Percentiles rank a stretch among this genome's conserved stretches.
phyloP scores from a whole-genome alignment of 176 grass and related monocot genomes.

The Musa schizocarpa region DNA sequence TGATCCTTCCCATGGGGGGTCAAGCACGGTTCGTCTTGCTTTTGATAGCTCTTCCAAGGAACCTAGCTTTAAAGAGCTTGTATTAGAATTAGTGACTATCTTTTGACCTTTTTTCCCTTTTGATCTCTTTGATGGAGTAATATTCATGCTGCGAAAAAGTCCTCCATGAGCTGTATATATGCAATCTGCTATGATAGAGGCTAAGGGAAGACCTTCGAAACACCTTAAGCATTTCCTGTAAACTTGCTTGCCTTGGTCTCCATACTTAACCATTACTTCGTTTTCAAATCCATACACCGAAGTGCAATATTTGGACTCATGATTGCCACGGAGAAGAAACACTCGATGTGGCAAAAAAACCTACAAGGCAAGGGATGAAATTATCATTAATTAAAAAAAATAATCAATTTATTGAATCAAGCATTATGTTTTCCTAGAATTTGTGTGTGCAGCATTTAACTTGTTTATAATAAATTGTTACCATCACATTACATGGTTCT shows the following conservation, averaged over 20 bases:
- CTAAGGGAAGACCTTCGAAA: constrained; percentile 93
- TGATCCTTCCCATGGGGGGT: constrained; percentile 77
- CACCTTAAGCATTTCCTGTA: constrained; percentile 91
- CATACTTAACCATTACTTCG: constrained; percentile 80
- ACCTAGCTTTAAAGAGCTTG: constrained; percentile 56
- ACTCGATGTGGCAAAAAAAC: constrained; percentile 59
- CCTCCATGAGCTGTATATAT: constrained; percentile 97
- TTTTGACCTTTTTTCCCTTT: constrained; percentile 66
- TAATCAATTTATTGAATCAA: not conserved
- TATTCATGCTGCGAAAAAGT: constrained; percentile 52
- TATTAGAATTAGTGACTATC: constrained; percentile 20
- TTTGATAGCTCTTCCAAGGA: constrained; percentile 75
- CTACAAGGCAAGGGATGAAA: constrained; percentile 36
- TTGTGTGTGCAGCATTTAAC: no score
- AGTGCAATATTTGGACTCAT: constrained; percentile 96
- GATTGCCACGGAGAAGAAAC: constrained; percentile 83
- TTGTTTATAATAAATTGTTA: no score
- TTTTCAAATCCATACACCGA: constrained; percentile 92
- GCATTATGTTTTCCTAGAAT: not conserved
- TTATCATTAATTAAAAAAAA: not conserved
- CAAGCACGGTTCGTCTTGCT: constrained; percentile 87
- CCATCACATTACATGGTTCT: no score
- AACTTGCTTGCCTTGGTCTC: constrained; percentile 64
- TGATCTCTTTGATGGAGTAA: constrained; percentile 40
- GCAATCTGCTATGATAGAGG: constrained; percentile 73